Evolutionary conservation across 179 eudicot species (phyloP), one percentile per base, ranked within the genome.

Genomic region (Silene noctiflora): DNA sequence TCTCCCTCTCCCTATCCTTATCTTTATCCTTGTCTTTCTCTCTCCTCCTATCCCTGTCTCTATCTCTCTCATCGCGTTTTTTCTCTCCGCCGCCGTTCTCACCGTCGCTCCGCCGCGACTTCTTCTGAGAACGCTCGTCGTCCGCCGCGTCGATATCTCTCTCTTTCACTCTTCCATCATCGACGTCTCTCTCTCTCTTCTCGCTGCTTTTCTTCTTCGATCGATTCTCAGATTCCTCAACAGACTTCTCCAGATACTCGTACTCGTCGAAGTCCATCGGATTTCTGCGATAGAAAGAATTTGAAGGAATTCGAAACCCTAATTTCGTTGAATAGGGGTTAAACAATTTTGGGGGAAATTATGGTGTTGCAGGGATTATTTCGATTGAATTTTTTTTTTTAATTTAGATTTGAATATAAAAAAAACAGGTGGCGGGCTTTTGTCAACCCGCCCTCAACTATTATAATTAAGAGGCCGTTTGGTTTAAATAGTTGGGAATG

Each of bases 251-350:
- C 55, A 95, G 75, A 66, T 95, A 93, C 59, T 95, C 97, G 83
- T 95, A 95, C 91, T 93, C 99, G 88, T 95, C 97, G 88, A 95
- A 93, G 20, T 91, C 97, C 98, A 89, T 93, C 71, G 77, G 73
- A 83, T 72, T 63, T 71, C 72, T 42, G 27, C 61, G 13, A 5
- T n/a, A 4, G 13, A 42, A 6, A 3, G 25, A 27, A 13, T 33
- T 58, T 5, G 10, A 10, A 24, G 75, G 39, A 61, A 69, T 35
- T 62, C 13, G 1, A 27, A 72, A 78, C 76, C 80, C 80, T 78
- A 78, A 78, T 64, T 72, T 14, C 0, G 55, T 24, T 53, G 60
- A 0, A 20, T 29, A 13, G 75, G 10, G 20, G 16, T 77, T 13
- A 19, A 25, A 14, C 24, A 63, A 42, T 74, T 77, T 77, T 60